Base-by-base conservation (phyloP, 257 asterid genomes). In the Misopates orontium region DNA sequence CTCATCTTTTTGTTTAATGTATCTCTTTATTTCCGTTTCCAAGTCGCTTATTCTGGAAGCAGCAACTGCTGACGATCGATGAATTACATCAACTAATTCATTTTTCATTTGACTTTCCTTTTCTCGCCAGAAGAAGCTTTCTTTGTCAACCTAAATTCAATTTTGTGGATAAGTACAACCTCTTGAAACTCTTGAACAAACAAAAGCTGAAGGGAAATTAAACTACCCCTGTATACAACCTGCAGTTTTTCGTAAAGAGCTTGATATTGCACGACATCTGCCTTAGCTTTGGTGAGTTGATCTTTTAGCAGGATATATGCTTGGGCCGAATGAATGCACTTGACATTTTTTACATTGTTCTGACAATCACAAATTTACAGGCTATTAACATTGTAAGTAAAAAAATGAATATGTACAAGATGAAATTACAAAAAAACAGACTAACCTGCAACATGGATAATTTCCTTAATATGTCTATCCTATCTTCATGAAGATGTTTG, bases 51-150 rank as follows among this genome's bases (percentile, higher is more conserved):
- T 80, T 83, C 90, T 90, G 79, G 95, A 84, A 64, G 81, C 85
- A 60, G 84, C 82, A 72, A 84, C 76, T 41, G 87, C 74, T 65
- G 96, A 86, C 73, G 95, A 82, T 66, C 74, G 88, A 76, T 85
- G 82, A 78, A 85, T 77, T 68, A 88, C 84, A 71, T 94, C 99
- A 68, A 80, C 77, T 59, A 87, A 67, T 53, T 94, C 99, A 73
- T 63, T 87, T 89, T 88, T 90, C 86, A 90, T 56, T 72, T 71
- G 79, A 79, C 71, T 73, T 74, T 88, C 96, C 73, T 79, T 90
- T 66, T 94, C 99, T 77, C 83, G 76, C 99, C 96, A 88, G 67
- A 89, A 84, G 67, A 94, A 84, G 70, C 77, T 77, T 59, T 94
- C 96, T 80, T 87, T 87, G 77, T 94, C 95, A 63, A 88, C 85